Evolutionary conservation across 106 monocot species (phyloP).

Genomic region (Posidonia australis): DNA sequence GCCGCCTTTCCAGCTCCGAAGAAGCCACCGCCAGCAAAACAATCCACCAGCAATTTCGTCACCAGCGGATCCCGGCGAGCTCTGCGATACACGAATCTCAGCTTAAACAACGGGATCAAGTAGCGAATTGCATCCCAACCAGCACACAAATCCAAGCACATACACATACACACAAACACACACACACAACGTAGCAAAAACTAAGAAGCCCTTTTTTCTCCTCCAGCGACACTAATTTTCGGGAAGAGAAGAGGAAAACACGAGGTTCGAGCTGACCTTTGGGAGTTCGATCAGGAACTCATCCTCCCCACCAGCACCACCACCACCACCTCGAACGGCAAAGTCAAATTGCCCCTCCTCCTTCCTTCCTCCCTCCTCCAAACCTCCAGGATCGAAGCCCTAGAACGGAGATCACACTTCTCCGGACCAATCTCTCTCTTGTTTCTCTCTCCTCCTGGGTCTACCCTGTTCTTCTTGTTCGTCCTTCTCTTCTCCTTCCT

Average conservation of each 20-base stretch:
- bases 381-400: background rate
- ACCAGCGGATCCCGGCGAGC: too few relatives aligned
- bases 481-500: background rate
- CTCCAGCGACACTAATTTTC: background rate
- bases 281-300: background rate
- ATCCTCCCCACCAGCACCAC: background rate
- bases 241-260: background rate
- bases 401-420: background rate
- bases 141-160: background rate
- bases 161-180: background rate
- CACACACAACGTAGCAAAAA: background rate
- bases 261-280: background rate
- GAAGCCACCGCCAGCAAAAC: background rate
- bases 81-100: background rate
- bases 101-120: conserved; percentile 1
- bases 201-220: background rate
- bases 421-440: background rate
- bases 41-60: background rate
- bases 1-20: background rate
- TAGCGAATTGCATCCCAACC: conserved; percentile 4
- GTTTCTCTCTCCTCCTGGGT: background rate
- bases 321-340: background rate
- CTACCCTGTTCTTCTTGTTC: background rate
- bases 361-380: background rate
- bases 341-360: background rate